Evolutionary conservation across 768 basidiomycete species (phyloP).

Genomic region (Agaricus subrufescens): DNA sequence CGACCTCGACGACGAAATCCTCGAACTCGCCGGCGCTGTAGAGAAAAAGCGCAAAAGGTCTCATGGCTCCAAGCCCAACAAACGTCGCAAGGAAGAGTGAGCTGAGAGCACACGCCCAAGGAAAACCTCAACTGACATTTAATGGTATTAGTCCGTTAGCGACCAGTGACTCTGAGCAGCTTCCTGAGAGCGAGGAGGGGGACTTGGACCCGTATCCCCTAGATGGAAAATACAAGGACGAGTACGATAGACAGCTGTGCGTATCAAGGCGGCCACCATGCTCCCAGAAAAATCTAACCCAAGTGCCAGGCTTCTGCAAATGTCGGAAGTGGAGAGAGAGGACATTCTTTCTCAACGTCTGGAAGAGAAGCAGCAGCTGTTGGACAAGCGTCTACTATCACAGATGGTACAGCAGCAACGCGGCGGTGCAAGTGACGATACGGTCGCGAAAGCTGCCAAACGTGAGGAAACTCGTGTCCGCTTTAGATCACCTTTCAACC

Average conservation of each 20-base stretch:
- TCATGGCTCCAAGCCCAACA: constrained; percentile 36
- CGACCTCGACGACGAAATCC: constrained; percentile 67
- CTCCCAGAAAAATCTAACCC: background rate
- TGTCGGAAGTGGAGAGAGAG: constrained; percentile 90
- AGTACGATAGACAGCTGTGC: constrained; percentile 77
- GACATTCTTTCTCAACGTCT: constrained; percentile 74
- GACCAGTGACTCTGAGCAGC: constrained; percentile 48
- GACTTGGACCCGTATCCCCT: constrained; percentile 75
- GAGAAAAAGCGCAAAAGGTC: constrained; percentile 64
- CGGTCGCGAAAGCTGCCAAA: constrained; percentile 70
- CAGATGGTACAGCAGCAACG: constrained; percentile 70
- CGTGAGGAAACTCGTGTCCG: constrained; percentile 39
- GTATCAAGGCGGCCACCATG: constrained; percentile 21
- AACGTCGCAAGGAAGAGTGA: constrained; percentile 75
- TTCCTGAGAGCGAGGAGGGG: constrained; percentile 62
- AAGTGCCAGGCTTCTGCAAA: constrained; percentile 55
- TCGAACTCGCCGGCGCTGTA: constrained; percentile 70
- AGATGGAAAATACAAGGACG: constrained; percentile 88
- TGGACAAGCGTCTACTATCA: constrained; percentile 67
- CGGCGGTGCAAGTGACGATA: constrained; percentile 45
- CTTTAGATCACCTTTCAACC: constrained; percentile 4
- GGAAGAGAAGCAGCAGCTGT: constrained; percentile 74
- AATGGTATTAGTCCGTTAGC: constrained; percentile 13
- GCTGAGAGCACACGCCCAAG: constrained; percentile 13
- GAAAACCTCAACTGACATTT: constrained; percentile 1